Evolutionary conservation across 169 alveolate species (phyloP).

Genomic region (Cryptosporidium muris): DNA sequence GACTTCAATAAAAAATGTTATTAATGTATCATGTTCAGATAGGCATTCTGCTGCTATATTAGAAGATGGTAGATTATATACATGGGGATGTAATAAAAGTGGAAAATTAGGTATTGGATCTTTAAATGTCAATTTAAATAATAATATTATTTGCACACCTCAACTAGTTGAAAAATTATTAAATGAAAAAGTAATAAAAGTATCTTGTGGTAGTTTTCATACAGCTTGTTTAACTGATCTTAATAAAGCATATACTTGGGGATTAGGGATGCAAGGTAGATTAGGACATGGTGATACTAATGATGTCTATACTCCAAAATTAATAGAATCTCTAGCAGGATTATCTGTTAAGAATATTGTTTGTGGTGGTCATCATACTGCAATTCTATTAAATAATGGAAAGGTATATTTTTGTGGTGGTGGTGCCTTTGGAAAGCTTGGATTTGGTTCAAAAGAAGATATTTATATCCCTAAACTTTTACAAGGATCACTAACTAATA

Average conservation of each 20-base stretch:
- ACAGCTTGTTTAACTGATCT: constrained; percentile 71
- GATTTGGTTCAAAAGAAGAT: constrained; percentile 72
- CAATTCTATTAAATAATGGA: constrained; percentile 68
- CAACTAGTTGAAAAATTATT: constrained; percentile 70
- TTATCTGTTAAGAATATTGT: constrained; percentile 61
- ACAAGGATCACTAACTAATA: constrained; percentile 49
- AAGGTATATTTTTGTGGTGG: constrained; percentile 75
- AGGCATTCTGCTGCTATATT: constrained; percentile 79
- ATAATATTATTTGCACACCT: constrained; percentile 66
- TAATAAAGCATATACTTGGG: constrained; percentile 86
- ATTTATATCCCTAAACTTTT: constrained; percentile 62
- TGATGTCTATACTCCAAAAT: constrained; percentile 63
- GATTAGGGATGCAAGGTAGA: constrained; percentile 85
- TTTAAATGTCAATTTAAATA: constrained; percentile 8
- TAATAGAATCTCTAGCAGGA: constrained; percentile 70
- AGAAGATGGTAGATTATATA: constrained; percentile 78
- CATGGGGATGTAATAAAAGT: constrained; percentile 84
- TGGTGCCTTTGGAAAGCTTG: constrained; percentile 77
- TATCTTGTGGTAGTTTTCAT: constrained; percentile 82
- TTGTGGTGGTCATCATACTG: constrained; percentile 76
- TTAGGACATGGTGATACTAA: constrained; percentile 80
- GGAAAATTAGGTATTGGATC: constrained; percentile 79
- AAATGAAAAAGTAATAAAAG: constrained; percentile 73
- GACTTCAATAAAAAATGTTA: constrained; percentile 24
- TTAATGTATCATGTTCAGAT: constrained; percentile 78